Conservation (phyloP, 2,329 filamentous ascomycete genomes). For the Stenocarpella maydis region DNA sequence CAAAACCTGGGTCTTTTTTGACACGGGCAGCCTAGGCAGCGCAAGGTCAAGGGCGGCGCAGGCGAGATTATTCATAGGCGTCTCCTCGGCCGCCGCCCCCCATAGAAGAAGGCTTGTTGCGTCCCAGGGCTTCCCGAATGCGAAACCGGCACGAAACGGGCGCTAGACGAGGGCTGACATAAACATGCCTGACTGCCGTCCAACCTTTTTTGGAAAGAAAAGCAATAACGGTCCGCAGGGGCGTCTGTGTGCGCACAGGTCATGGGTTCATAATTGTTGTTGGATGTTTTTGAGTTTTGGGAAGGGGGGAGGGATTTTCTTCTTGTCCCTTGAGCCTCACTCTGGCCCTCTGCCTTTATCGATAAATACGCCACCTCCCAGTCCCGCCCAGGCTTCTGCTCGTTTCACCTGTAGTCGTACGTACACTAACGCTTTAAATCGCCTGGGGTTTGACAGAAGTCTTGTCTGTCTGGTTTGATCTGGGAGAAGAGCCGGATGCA, state of each 20-base stretch:
- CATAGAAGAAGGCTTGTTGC: too few relatives aligned
- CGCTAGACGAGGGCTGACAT: slow-evolving; percentile 12
- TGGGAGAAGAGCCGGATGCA: not conserved
- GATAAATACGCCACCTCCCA: not conserved
- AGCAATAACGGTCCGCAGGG: not conserved
- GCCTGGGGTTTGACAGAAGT: not conserved
- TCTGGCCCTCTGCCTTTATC: not conserved
- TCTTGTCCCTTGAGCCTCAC: not conserved
- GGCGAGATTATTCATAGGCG: slow-evolving; percentile 1
- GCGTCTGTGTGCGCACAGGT: slow-evolving; percentile 4
- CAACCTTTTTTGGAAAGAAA: too few relatives aligned
- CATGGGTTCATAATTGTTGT: not conserved
- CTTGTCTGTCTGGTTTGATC: not conserved
- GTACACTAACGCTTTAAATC: not conserved
- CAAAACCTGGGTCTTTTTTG: slow-evolving; percentile 1
- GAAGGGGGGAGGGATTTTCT: too few relatives aligned
- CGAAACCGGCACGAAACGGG: slow-evolving; percentile 25
- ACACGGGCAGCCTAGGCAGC: slow-evolving; percentile 17
- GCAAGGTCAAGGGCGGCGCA: not conserved
- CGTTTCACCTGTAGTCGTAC: not conserved
- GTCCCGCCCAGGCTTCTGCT: not conserved
- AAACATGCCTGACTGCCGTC: not conserved
- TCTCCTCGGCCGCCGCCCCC: not conserved
- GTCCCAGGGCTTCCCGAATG: too few relatives aligned
- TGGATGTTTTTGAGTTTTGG: not conserved